Evolutionary conservation across 805 yeast genomes (phyloP).

Genomic region (Geotrichum ghanense): DNA sequence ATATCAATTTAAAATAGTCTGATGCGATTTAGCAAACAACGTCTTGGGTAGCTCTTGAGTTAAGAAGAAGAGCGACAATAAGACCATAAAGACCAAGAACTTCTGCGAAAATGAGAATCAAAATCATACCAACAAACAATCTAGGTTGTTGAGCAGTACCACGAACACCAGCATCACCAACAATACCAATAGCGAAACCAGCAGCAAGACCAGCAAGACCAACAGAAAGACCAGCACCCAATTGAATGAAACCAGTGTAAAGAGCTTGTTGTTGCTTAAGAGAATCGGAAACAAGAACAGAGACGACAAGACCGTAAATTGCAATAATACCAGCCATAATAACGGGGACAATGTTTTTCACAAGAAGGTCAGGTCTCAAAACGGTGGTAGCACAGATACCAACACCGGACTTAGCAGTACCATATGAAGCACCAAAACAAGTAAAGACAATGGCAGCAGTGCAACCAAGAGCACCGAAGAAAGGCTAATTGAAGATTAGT

Average conservation of each 20-base stretch:
- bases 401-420: constrained; percentile 98
- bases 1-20: no score
- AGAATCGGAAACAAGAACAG: constrained; percentile 85
- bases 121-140: constrained; percentile 95
- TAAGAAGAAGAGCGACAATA: constrained; percentile 93
- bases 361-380: constrained; percentile 90
- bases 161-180: constrained; percentile 99
- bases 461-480: constrained; percentile 99
- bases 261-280: constrained; percentile 84
- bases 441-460: constrained; percentile 98
- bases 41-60: constrained; percentile 95
- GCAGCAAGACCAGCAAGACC: constrained; percentile 97
- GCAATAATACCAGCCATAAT: constrained; percentile 99
- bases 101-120: constrained; percentile 97
- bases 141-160: constrained; percentile 98
- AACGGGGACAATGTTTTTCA: constrained; percentile 87
- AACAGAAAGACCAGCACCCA: constrained; percentile 96
- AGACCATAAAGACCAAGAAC: constrained; percentile 97
- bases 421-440: constrained; percentile 97
- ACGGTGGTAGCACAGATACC: constrained; percentile 99
- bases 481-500: constrained; percentile 70
- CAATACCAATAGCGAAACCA: constrained; percentile 98
- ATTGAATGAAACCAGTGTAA: constrained; percentile 94
- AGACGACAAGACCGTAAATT: constrained; percentile 92
- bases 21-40: constrained; percentile 78